Conservation (phyloP, 176 grass and related monocot species). For the Bonia amplexicaulis region DNA sequence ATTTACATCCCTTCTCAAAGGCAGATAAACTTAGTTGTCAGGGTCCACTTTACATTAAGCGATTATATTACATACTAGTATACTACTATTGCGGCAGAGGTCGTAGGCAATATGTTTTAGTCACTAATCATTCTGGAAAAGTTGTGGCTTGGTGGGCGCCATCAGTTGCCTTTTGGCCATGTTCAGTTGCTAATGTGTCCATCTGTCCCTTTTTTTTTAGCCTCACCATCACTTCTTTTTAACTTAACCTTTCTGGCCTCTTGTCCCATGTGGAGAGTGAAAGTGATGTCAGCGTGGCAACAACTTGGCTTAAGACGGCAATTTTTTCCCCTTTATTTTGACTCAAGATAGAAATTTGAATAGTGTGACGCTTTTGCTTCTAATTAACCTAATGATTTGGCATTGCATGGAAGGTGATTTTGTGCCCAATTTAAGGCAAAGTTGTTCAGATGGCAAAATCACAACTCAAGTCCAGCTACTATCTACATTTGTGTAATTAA, state of each 20-base stretch:
- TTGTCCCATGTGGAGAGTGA: conserved; percentile 7
- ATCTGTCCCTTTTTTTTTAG: neutral
- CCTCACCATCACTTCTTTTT: conserved; percentile 2
- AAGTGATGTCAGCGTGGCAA: neutral
- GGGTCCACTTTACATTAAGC: conserved; percentile 1
- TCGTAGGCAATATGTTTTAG: conserved; percentile 30
- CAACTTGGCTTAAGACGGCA: neutral
- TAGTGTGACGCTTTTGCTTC: neutral
- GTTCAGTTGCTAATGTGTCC: conserved; percentile 7
- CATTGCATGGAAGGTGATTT: neutral
- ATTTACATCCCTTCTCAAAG: neutral
- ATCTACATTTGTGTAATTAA: neutral
- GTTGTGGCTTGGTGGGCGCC: conserved; percentile 6
- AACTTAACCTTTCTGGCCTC: conserved; percentile 11
- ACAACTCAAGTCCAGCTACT: neutral
- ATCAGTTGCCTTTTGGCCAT: conserved; percentile 16
- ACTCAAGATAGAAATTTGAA: neutral
- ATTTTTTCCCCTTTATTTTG: neutral
- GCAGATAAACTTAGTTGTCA: conserved; percentile 34
- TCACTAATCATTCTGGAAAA: conserved; percentile 7
- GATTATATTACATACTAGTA: neutral
- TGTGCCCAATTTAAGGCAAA: neutral
- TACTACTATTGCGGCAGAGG: neutral
- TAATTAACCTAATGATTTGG: neutral
- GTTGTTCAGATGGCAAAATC: neutral